Evolutionary conservation across 352 stramenopile species (phyloP).

Genomic region (Peronospora destructor): DNA sequence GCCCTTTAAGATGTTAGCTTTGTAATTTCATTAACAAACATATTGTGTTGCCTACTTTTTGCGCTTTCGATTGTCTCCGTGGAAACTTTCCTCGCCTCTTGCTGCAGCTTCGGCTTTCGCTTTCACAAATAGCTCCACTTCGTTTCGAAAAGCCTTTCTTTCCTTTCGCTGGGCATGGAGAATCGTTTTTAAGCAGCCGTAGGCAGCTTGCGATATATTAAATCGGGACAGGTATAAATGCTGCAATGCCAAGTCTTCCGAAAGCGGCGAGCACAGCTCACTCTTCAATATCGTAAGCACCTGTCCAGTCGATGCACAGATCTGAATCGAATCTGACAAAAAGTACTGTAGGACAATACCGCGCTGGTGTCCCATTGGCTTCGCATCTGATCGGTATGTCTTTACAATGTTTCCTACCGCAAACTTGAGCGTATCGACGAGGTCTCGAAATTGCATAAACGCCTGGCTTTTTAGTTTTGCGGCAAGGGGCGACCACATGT

Average conservation of each 20-base stretch:
- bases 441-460: constrained; percentile 48
- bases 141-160: constrained; percentile 51
- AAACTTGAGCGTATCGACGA: constrained; percentile 55
- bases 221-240: constrained; percentile 64
- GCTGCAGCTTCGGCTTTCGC: constrained; percentile 20
- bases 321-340: constrained; percentile 34
- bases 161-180: constrained; percentile 42
- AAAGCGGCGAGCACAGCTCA: constrained; percentile 55
- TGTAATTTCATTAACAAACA: constrained; percentile 22
- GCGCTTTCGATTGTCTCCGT: constrained; percentile 36
- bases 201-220: constrained; percentile 59
- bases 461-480: constrained; percentile 32
- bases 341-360: constrained; percentile 54
- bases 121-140: constrained; percentile 50
- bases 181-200: constrained; percentile 46
- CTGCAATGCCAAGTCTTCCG: constrained; percentile 62
- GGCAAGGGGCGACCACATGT: constrained; percentile 68
- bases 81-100: constrained; percentile 8
- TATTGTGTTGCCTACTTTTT: constrained; percentile 38
- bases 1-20: constrained; percentile 14
- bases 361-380: constrained; percentile 46
- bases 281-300: constrained; percentile 41
- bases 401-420: constrained; percentile 69
- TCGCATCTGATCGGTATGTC: constrained; percentile 30
- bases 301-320: constrained; percentile 58